Conservation (phyloP, 768 basidiomycete species). For the Macrolepiota fuliginosa region DNA sequence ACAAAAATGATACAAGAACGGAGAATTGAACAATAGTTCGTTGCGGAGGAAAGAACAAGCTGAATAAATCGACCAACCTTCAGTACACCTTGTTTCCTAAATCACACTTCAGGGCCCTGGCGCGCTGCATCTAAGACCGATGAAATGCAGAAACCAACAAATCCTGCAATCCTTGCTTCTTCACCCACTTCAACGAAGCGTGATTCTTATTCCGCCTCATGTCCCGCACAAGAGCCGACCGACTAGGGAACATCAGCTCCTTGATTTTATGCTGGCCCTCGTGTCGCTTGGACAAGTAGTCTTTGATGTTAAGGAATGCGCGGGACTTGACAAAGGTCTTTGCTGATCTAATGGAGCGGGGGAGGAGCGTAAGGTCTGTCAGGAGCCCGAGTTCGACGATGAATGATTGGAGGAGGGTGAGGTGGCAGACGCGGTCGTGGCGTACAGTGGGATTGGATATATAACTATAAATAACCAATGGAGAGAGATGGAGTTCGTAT, state of each 20-base stretch:
- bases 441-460: conserved; percentile 47
- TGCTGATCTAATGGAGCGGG: conserved; percentile 63
- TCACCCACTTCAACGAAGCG: conserved; percentile 55
- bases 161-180: conserved; percentile 61
- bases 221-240: conserved; percentile 58
- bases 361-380: conserved; percentile 40
- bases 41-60: neutral
- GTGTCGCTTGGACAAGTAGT: conserved; percentile 66
- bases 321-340: conserved; percentile 61
- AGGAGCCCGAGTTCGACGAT: conserved; percentile 75
- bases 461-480: conserved; percentile 35
- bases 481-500: neutral
- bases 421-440: conserved; percentile 41
- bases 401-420: conserved; percentile 68
- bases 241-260: conserved; percentile 59
- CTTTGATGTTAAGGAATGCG: conserved; percentile 69
- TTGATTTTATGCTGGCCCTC: conserved; percentile 63
- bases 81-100: neutral
- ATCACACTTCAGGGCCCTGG: neutral
- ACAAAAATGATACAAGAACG: neutral
- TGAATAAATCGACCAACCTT: neutral
- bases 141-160: conserved; percentile 51
- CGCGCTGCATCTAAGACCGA: neutral
- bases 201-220: conserved; percentile 45
- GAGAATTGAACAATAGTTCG: neutral